A percentile compares a stretch with the other conserved stretches of the same genome.
These are phyloP conservation scores for Hemisphaericaspora subhashii DNA, from an alignment of 1,139 yeast species.

Conservation along the genomic window DNA sequence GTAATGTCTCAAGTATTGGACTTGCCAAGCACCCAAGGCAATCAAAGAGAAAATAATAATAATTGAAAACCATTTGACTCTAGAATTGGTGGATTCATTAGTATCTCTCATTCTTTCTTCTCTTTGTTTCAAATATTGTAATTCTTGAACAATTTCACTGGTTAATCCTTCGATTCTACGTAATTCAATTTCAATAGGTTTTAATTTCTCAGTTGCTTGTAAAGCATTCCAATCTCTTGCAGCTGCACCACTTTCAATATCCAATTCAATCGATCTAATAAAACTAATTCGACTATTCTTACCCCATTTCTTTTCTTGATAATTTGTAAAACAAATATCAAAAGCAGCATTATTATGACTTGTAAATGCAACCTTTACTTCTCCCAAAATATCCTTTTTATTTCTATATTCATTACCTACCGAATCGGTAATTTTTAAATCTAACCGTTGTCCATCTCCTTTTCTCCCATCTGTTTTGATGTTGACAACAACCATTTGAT, in stretches of 20 bases:
- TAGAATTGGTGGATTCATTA: constrained; percentile 86
- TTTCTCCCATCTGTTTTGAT: constrained; percentile 67
- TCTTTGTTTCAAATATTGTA: constrained; percentile 80
- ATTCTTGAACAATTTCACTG: constrained; percentile 72
- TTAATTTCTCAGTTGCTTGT: constrained; percentile 89
- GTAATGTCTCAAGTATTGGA: constrained; percentile 85
- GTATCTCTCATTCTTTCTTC: constrained; percentile 95
- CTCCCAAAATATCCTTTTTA: constrained; percentile 65
- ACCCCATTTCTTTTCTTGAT: constrained; percentile 38
- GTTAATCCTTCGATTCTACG: constrained; percentile 82
- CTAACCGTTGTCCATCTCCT: constrained; percentile 85
- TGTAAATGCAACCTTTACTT: constrained; percentile 74
- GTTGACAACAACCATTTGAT: constrained; percentile 82
- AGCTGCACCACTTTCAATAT: constrained; percentile 92
- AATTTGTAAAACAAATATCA: constrained; percentile 87
- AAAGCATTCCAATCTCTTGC: constrained; percentile 98
- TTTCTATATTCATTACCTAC: constrained; percentile 71
- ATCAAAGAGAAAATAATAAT: constrained; percentile 66
- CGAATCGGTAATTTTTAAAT: constrained; percentile 60
- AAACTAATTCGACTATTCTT: constrained; percentile 32
- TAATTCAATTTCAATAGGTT: constrained; percentile 88
- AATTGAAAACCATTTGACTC: constrained; percentile 83
- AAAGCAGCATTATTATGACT: constrained; percentile 81
- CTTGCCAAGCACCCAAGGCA: constrained; percentile 88
- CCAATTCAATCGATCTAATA: constrained; percentile 73